These are phyloP conservation scores for Cornus suecica DNA, from an alignment of 148 eudicot genomes.

Conservation along the genomic window DNA sequence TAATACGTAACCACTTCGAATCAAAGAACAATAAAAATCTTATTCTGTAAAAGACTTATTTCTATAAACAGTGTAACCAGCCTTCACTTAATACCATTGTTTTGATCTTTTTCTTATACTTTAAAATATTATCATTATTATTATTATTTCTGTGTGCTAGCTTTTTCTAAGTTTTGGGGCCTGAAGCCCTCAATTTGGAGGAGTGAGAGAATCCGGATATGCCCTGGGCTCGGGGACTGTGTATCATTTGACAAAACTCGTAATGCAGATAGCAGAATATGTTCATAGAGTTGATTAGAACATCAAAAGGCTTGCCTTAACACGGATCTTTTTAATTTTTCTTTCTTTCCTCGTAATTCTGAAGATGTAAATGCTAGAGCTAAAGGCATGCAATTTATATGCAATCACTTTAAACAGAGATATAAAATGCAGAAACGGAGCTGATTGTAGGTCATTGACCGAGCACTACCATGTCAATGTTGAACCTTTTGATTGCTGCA, in stretches of 20 bases:
- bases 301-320: not conserved
- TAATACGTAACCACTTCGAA: too few species aligned
- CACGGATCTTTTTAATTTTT: not conserved
- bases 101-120: too few species aligned
- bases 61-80: too few species aligned
- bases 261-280: not conserved
- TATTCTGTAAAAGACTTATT: too few species aligned
- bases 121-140: too few species aligned
- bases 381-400: not conserved
- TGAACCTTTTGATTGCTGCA: slow-evolving; percentile 53
- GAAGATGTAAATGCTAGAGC: not conserved
- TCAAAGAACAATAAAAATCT: too few species aligned
- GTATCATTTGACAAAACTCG: not conserved
- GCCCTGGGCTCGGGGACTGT: not conserved
- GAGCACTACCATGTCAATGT: slow-evolving; percentile 56
- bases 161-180: not conserved
- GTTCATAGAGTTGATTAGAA: not conserved
- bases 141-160: too few species aligned
- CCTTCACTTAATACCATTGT: too few species aligned
- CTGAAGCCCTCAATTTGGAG: not conserved
- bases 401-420: not conserved
- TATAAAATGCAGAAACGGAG: slow-evolving; percentile 5
- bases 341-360: not conserved
- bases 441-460: not conserved
- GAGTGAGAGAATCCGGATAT: not conserved